Conservation (phyloP, 192 early-diverging fungal genomes). For the Globomyces pollinis-pini region DNA sequence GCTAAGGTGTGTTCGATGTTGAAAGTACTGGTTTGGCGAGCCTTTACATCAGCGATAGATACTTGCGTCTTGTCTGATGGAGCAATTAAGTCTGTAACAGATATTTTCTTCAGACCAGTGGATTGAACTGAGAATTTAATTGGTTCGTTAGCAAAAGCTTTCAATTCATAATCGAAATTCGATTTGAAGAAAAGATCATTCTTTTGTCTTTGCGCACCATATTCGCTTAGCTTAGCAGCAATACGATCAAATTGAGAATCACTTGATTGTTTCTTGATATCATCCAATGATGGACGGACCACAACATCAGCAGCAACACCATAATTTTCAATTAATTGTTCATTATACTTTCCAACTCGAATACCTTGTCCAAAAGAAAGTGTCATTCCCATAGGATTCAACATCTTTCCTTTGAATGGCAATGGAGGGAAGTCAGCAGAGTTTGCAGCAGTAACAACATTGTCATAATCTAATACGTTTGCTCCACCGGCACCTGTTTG, state of each 20-base stretch:
- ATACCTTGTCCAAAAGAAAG: constrained; percentile 6
- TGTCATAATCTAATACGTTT: constrained; percentile 6
- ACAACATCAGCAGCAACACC: constrained; percentile 3
- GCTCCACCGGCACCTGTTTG: constrained; percentile 25
- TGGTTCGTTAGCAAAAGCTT: too few relatives aligned
- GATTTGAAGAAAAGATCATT: too few relatives aligned
- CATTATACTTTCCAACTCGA: background rate
- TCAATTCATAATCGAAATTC: too few relatives aligned
- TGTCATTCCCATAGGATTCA: background rate
- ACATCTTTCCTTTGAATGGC: background rate
- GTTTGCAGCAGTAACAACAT: background rate
- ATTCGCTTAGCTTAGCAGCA: too few relatives aligned
- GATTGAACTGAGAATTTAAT: too few relatives aligned
- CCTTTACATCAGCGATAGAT: too few relatives aligned
- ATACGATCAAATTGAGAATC: background rate
- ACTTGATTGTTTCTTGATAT: background rate
- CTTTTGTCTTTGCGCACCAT: too few relatives aligned
- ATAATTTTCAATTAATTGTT: constrained; percentile 1
- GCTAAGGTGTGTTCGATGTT: too few relatives aligned
- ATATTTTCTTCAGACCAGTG: too few relatives aligned
- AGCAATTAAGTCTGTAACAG: too few relatives aligned
- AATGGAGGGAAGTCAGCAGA: background rate
- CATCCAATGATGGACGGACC: constrained; percentile 4
- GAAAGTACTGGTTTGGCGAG: too few relatives aligned
- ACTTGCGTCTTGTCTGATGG: too few relatives aligned